A percentile compares a stretch with the other conserved stretches of the same genome.
Evolutionary conservation across 164 flowering plant species (phyloP).

Genomic region (Macadamia tetraphylla): DNA sequence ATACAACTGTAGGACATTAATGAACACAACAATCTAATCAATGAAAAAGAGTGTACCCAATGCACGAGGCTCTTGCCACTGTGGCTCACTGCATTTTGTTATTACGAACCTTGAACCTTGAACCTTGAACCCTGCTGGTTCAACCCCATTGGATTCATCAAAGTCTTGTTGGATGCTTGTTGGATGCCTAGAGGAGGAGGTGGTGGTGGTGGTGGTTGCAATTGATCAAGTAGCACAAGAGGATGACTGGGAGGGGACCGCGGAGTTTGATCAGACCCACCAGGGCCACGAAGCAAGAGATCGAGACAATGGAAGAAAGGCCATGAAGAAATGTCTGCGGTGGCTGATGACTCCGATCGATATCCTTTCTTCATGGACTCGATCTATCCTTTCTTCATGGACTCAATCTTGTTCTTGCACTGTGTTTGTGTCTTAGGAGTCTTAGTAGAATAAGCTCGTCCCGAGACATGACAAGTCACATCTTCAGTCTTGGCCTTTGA

Average conservation of each 20-base stretch:
- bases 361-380: no score
- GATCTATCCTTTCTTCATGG: conserved; percentile 94
- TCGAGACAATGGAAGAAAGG: conserved; percentile 72
- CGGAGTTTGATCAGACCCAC: no score
- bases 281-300: conserved; percentile 52
- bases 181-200: conserved; percentile 21
- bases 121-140: conserved; percentile 30
- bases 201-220: conserved; percentile 20
- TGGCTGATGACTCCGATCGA: conserved; percentile 70
- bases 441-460: conserved; percentile 41
- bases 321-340: conserved; percentile 65
- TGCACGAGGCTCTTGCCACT: no score
- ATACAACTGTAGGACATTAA: no score
- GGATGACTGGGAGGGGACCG: conserved; percentile 17
- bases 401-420: conserved; percentile 98
- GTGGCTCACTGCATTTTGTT: no score
- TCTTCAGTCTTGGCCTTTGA: conserved; percentile 96
- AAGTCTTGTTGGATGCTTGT: no score
- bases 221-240: conserved; percentile 26
- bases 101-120: no score
- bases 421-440: conserved; percentile 87
- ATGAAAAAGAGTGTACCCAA: no score
- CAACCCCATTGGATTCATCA: conserved; percentile 44
- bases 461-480: conserved; percentile 68
- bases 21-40: no score